Evolutionary conservation across 257 asterid genomes (phyloP), one percentile per base, ranked within the genome.

Genomic region (Solanum paucissectum): DNA sequence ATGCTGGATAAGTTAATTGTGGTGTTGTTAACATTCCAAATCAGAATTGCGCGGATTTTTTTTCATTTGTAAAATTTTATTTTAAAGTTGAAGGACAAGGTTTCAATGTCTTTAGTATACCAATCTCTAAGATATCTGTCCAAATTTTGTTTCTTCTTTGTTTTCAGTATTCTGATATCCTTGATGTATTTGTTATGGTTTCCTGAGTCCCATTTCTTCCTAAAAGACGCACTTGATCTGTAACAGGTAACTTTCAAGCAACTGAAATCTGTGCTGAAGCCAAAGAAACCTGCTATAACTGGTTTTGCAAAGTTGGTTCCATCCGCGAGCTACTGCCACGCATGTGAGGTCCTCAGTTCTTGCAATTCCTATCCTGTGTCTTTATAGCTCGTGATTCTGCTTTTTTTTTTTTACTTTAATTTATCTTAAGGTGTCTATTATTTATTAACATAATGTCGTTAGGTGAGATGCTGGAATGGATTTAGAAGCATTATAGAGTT

Each of bases 261-360:
- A 90, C 86, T 68, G 94, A 90, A 69, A 91, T 95, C 74, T 91
- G 92, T 89, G 87, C 88, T 87, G 98, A 94, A 85, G 98, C 99
- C 90, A 96, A 94, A 93, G 99, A 95, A 91, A 96, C 96, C 85
- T 94, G 99, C 95, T 88, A 92, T 89, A 96, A 96, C 91, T 96
- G 99, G 98, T 95, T 96, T 92, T 90, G 93, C 92, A 95, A 95
- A 94, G 88, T 96, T 75, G 95, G 96, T 86, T 91, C 97, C 34
- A 90, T 95, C 89, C 93, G 89, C 36, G 98, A 95, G 90, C 94
- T 96, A 68, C 93, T 96, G 88, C 98, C 99, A 83, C 98, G 98
- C 95, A 94, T 96, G 99, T 96, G 90, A 96, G 75, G 92, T 83
- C 89, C 89, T 90, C 89, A 83, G 68, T 84, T 40, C 79, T 66